Evolutionary conservation across 345 rosid genomes (phyloP), one percentile per base, ranked within the genome.

Genomic region (Euphorbia tirucalli): DNA sequence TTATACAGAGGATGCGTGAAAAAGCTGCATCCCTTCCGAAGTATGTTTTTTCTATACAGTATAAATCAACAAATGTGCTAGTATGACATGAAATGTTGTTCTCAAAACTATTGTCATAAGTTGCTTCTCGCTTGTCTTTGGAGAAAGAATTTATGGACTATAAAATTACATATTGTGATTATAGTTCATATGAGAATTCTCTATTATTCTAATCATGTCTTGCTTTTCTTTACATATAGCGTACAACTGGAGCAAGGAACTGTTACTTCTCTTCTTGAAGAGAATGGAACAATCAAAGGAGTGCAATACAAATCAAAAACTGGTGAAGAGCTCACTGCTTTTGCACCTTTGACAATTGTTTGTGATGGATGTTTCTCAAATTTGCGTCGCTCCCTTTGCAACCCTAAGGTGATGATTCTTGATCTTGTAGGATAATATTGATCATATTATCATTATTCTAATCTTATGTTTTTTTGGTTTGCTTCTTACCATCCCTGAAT

Each of bases 301-400:
- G 80, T 77, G 48, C 63, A 25, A 18, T 77, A 77, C 68, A 77
- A 77, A 71, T 49, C 80, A 59, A 77, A 77, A 66, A 27, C 71
- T 31, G 80, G 80, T 37, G 63, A 77, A 28, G 72, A 66, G 72
- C 61, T 71, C 16, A 71, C 72, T 3, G 57, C 72, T 44, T 66
- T 49, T 57, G 80, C 80, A 4, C 75, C 79, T 46, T 31, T 76
- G 56, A 76, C 79, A 32, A 71, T 76, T 24, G 79, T 76, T 49
- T 76, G 79, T 11, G 79, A 76, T 71, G 79, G 79, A 10, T 76
- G 79, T 64, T 76, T 76, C 75, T 76, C 79, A 39, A 76, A 76
- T 60, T 37, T 76, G 72, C 79, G 79, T 2, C 79, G 79, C 56
- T 76, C 72, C 25, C 80, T 71, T 50, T 71, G 80, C 70, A 58